A percentile compares a stretch with the other conserved stretches of the same genome.
Conservation (phyloP, 2,329 filamentous ascomycete genomes). For the Alternaria infectoria region DNA sequence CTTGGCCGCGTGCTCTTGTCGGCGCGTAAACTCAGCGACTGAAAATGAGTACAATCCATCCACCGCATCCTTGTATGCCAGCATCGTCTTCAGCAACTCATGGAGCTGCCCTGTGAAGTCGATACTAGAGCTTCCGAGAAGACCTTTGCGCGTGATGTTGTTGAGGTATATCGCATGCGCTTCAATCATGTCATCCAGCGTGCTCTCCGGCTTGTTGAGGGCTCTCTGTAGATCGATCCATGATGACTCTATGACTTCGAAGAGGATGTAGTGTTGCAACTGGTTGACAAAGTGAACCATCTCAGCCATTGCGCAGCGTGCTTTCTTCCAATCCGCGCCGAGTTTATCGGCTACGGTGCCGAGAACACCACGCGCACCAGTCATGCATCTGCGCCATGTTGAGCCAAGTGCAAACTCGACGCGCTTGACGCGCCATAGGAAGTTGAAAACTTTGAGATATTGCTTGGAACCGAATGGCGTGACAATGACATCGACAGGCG, state of each 20-base stretch:
- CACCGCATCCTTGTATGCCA: slow-evolving; percentile 89
- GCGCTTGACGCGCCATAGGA: slow-evolving; percentile 96
- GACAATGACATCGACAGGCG: slow-evolving; percentile 94
- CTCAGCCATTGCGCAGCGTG: slow-evolving; percentile 86
- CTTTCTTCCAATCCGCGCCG: slow-evolving; percentile 84
- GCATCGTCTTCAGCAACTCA: slow-evolving; percentile 91
- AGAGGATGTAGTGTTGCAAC: slow-evolving; percentile 97
- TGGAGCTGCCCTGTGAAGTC: slow-evolving; percentile 90
- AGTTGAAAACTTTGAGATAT: slow-evolving; percentile 99
- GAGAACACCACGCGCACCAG: slow-evolving; percentile 88
- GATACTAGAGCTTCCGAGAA: slow-evolving; percentile 74
- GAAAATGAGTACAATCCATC: slow-evolving; percentile 95
- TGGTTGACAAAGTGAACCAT: slow-evolving; percentile 99
- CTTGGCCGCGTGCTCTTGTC: slow-evolving; percentile 83
- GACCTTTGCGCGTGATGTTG: slow-evolving; percentile 93
- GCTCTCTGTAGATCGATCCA: slow-evolving; percentile 90
- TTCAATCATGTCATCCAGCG: slow-evolving; percentile 91
- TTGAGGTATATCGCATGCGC: slow-evolving; percentile 91
- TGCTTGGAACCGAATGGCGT: slow-evolving; percentile 95
- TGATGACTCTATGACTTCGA: slow-evolving; percentile 95
- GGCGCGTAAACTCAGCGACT: slow-evolving; percentile 88
- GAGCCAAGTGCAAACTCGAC: slow-evolving; percentile 92
- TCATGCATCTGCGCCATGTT: slow-evolving; percentile 96
- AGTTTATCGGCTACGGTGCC: slow-evolving; percentile 76
- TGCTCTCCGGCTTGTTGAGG: slow-evolving; percentile 83